Conservation (phyloP, 108 stramenopile genomes). For the Parietichytrium sp. region DNA sequence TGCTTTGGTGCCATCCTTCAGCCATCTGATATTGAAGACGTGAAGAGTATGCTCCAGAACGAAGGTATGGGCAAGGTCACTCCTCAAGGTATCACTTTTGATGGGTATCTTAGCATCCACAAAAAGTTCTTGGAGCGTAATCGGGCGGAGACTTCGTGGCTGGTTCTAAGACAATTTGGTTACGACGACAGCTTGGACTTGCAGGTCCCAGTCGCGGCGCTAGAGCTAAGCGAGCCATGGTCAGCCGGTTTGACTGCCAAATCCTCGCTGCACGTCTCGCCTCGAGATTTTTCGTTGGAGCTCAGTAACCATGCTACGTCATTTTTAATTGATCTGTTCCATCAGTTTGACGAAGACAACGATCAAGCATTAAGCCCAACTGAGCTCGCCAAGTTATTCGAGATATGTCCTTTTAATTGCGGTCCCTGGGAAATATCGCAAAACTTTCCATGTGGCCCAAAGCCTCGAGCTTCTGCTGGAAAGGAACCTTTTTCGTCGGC, state of each 20-base stretch:
- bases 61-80: neutral
- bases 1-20: constrained; percentile 29
- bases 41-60: constrained; percentile 6
- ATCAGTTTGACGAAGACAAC: constrained; percentile 2
- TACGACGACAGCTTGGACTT: constrained; percentile 1
- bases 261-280: neutral
- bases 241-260: too few relatives aligned
- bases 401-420: too few relatives aligned
- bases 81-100: neutral
- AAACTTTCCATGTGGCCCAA: too few relatives aligned
- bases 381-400: constrained; percentile 22
- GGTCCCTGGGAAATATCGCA: too few relatives aligned
- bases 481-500: too few relatives aligned
- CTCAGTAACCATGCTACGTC: neutral
- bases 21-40: constrained; percentile 29
- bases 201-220: neutral
- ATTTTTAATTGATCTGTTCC: neutral
- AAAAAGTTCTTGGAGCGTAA: constrained; percentile 36
- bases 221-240: neutral
- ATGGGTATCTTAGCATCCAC: constrained; percentile 1
- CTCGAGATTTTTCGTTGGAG: neutral
- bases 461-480: too few relatives aligned
- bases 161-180: constrained; percentile 19
- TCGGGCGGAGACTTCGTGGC: constrained; percentile 26
- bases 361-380: neutral